Percentiles rank a stretch among this genome's conserved stretches.
These are phyloP conservation scores for Scytalidium sp. DNA, from an alignment of 2,329 filamentous ascomycete genomes.

Conservation along the genomic window DNA sequence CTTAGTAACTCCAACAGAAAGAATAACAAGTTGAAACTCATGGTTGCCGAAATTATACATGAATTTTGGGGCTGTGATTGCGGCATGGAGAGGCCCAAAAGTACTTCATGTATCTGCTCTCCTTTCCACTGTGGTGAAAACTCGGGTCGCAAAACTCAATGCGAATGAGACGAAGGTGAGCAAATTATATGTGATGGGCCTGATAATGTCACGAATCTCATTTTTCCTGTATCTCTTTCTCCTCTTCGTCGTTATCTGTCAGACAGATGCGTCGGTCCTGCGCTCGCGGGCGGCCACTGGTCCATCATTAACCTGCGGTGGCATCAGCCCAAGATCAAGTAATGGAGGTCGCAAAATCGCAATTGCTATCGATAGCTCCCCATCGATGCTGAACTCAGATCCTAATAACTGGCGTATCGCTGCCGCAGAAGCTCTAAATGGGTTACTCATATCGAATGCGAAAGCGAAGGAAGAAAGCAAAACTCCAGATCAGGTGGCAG, in stretches of 20 bases:
- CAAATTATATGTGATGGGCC: too few relatives aligned
- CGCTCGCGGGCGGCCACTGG: background rate
- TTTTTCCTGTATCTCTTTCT: background rate
- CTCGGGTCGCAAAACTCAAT: too few relatives aligned
- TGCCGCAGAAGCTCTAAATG: slow-evolving; percentile 17
- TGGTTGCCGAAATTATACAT: too few relatives aligned
- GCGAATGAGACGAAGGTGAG: too few relatives aligned
- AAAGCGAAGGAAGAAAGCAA: slow-evolving; percentile 8
- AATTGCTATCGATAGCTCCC: slow-evolving; percentile 23
- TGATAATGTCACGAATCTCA: too few relatives aligned
- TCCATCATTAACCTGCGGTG: background rate
- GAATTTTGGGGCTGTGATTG: too few relatives aligned
- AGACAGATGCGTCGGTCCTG: background rate
- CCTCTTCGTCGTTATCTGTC: background rate
- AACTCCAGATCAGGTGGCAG: slow-evolving; percentile 19
- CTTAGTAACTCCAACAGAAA: too few relatives aligned
- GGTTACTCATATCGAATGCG: slow-evolving; percentile 17
- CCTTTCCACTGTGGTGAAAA: too few relatives aligned
- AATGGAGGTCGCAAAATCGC: slow-evolving; percentile 23
- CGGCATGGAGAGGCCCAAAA: too few relatives aligned
- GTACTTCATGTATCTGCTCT: too few relatives aligned
- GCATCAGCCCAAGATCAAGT: slow-evolving; percentile 3
- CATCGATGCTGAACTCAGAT: slow-evolving; percentile 18
- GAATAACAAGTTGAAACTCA: too few relatives aligned
- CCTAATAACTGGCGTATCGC: slow-evolving; percentile 16